Base-by-base conservation (phyloP, 495 filamentous ascomycete species). In the Ramalina intermedia region DNA sequence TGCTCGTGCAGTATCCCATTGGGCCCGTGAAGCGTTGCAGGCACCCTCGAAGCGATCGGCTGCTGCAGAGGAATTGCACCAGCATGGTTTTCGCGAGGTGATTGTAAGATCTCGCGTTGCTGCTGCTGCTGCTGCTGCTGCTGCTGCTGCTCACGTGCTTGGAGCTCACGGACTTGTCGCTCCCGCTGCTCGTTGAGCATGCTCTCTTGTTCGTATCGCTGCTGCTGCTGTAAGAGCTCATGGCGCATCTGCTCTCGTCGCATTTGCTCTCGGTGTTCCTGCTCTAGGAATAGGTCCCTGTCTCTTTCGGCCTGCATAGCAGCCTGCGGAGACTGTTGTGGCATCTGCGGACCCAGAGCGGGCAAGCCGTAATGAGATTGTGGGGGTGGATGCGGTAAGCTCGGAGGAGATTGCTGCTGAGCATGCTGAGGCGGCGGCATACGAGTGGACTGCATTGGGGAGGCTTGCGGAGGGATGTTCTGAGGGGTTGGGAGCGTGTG, bases 21-120 rank as follows among this genome's bases (percentile, higher is more conserved):
- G 12, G 88, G 88, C 36, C 85, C 87, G 58, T 91, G 87, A 45
- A 93, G 88, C 35, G 81, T 78, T 46, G 79, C 82, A 7, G 85
- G 70, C 14, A 87, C 75, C 57, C 85, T 78, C 37, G 83, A 86
- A 39, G 88, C 87, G 43, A 94, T 85, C 2, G 88, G 88, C 59
- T 95, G 88, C 60, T 95, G 88, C 56, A 95, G 76, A 24, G 85
- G 85, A 43, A 94, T 81, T 0, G 87, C 82, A 33, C 80, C 84
- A 12, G 84, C 79, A 54, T 85, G 86, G 62, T 83, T 87, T 61
- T 93, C 85, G 52, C 88, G 85, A 13, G 84, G 78, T 40, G 72
- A 67, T 37, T 67, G 66, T 24, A 53, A 53, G 9, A 58, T 57
- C 45, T 63, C 58, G 23, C 66, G 63, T 42, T 69, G 72, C 47